Base-by-base conservation (phyloP, 345 rosid genomes). In the Populus simonii region DNA sequence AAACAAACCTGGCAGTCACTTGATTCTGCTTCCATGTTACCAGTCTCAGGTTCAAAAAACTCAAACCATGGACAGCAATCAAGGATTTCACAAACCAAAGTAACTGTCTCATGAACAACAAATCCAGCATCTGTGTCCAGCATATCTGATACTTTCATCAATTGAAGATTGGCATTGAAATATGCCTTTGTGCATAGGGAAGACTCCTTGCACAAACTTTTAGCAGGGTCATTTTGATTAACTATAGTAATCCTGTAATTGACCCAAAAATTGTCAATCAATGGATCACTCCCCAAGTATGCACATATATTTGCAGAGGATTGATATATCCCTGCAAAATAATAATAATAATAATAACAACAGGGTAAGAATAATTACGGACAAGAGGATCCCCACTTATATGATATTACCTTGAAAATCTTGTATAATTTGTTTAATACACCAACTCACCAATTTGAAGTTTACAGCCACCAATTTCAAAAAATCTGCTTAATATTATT, bases 31-130 rank as follows among this genome's bases (percentile, higher is more conserved):
- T 39, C 43, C 43, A 39, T 39, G 43, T 74, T 15, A 76, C 72
- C 27, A 78, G 72, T 76, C 76, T 78, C 72, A 16, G 47, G 36
- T 23, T 66, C 66, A 49, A 66, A 65, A 36, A 72, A 78, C 35
- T 78, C 76, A 38, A 70, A 70, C 74, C 80, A 59, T 41, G 81
- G 80, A 55, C 76, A 78, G 61, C 63, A 78, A 49, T 78, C 72
- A 31, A 78, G 49, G 45, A 78, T 49, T 11, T 78, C 80, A 63
- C 80, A 78, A 78, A 22, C 75, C 71, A 78, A 71, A 51, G 35
- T 20, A 31, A 65, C 66, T 2, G 47, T 41, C 10, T 78, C 76
- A 71, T 15, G 71, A n/a, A 78, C 76, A 72, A 71, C 12, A 66
- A 78, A 71, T 10, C 80, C 80, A 43, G 63, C 70, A n/a, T 68